Evolutionary conservation across 805 yeast genomes (phyloP).

Genomic region (Limtongia smithiae): DNA sequence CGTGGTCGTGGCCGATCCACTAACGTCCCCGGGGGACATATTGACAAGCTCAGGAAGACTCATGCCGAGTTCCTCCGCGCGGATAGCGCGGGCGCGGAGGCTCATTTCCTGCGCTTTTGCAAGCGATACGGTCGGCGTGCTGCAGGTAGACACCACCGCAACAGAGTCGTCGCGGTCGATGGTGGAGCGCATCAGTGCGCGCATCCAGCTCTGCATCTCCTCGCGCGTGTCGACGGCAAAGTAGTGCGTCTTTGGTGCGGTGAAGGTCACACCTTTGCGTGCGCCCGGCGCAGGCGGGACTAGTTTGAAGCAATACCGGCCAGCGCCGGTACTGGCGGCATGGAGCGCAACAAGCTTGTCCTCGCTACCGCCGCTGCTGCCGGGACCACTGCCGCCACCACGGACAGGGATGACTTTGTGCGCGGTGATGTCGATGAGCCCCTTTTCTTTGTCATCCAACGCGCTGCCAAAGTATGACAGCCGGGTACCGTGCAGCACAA

Average conservation of each 20-base stretch:
- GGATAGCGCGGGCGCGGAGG: slow-evolving; percentile 17
- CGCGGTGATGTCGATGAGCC: slow-evolving; percentile 91
- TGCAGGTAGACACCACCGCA: slow-evolving; percentile 88
- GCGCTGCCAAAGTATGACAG: slow-evolving; percentile 78
- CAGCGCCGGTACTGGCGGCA: slow-evolving; percentile 91
- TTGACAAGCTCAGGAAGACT: not conserved
- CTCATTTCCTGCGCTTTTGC: slow-evolving; percentile 76
- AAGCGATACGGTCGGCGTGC: slow-evolving; percentile 90
- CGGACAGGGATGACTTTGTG: slow-evolving; percentile 82
- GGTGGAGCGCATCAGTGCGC: slow-evolving; percentile 90
- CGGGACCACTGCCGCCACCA: no score
- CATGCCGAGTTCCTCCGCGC: slow-evolving; percentile 22
- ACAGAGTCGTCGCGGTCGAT: slow-evolving; percentile 91
- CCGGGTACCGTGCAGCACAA: slow-evolving; percentile 81
- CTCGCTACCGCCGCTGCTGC: no score
- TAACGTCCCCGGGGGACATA: slow-evolving; percentile 1
- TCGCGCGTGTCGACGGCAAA: slow-evolving; percentile 91
- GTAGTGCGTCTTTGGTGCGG: slow-evolving; percentile 92
- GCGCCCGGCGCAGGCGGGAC: slow-evolving; percentile 98
- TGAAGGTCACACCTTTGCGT: slow-evolving; percentile 88
- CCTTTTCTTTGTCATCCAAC: slow-evolving; percentile 80
- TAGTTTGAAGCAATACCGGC: slow-evolving; percentile 86
- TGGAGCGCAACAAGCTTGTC: slow-evolving; percentile 81
- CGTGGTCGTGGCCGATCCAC: slow-evolving; percentile 4
- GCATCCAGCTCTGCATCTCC: slow-evolving; percentile 94